Evolutionary conservation across 495 filamentous ascomycete species (phyloP), one percentile per base, ranked within the genome.

Genomic region (Penicillium paradoxum): DNA sequence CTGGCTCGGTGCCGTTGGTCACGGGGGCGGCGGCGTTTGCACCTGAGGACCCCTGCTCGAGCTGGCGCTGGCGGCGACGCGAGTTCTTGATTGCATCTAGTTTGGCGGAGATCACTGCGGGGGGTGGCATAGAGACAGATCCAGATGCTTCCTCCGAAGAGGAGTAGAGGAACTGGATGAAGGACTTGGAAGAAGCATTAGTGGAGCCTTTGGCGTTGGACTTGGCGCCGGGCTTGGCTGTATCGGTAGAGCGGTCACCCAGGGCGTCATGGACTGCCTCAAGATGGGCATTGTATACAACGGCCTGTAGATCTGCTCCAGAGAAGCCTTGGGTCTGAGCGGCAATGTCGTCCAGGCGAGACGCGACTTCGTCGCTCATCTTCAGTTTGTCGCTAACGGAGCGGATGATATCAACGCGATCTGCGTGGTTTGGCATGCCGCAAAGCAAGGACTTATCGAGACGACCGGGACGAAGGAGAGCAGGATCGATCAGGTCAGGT

Each of bases 221-320:
- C 40, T 70, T 73, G 3, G 65, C 63, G n/a, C 62, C 57, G 4
- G 68, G 43, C 54, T 79, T 73, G 52, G 65, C 56, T 59, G 47
- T 36, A 9, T 52, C 53, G 27, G 57, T 58, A n/a, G 80, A 76
- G 0, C 74, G 74, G 53, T 89, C 87, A 11, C 83, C 86, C 3
- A 98, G 80, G 2, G 92, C 82, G 54, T 95, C 91, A 55, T 98
- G 93, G 51, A 98, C 95, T 22, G 93, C 93, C 68, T 97, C 95
- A 6, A 98, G 77, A 67, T 98, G 93, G 4, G 93, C 93, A 57
- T 98, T 97, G 53, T 95, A 96, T 14, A 97, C 81, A 9, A 98
- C 81, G 0, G 93, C 93, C 67, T 97, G 95, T 15, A 98, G 73
- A 75, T 98, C 93, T 0, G 93, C 93, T 1, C 93, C 93, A 0